A percentile compares a stretch with the other conserved stretches of the same genome.
phyloP scores from a whole-genome alignment of 345 rosid species.

The Brassica juncea region DNA sequence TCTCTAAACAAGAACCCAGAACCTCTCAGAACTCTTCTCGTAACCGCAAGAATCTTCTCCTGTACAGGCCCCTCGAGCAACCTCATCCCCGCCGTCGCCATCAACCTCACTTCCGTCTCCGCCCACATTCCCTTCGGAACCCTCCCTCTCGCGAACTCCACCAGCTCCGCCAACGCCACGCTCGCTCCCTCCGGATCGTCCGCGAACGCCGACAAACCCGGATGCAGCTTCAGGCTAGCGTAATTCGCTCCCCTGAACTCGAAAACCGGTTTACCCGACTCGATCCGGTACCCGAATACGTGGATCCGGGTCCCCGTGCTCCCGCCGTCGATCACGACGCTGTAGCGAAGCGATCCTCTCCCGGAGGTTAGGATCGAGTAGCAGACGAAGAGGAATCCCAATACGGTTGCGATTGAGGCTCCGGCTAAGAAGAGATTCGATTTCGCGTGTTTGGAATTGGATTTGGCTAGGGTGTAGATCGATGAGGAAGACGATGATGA shows the following conservation, averaged over 20 bases:
- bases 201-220: slow-evolving; percentile 76
- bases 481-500: slow-evolving; percentile 53
- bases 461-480: slow-evolving; percentile 31
- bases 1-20: slow-evolving; percentile 73
- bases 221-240: slow-evolving; percentile 68
- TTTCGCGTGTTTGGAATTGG: slow-evolving; percentile 40
- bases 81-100: slow-evolving; percentile 96
- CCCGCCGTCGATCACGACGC: slow-evolving; percentile 76
- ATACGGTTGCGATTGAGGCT: slow-evolving; percentile 26
- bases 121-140: slow-evolving; percentile 66
- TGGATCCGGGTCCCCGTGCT: slow-evolving; percentile 86
- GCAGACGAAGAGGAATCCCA: slow-evolving; percentile 42
- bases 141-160: slow-evolving; percentile 66
- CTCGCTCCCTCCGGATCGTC: slow-evolving; percentile 61
- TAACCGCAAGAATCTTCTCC: slow-evolving; percentile 53
- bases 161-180: slow-evolving; percentile 54
- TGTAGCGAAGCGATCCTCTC: slow-evolving; percentile 37
- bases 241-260: slow-evolving; percentile 54
- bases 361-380: slow-evolving; percentile 36
- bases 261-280: slow-evolving; percentile 47
- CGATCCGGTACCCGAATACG: slow-evolving; percentile 50
- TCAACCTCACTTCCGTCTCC: slow-evolving; percentile 75
- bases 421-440: slow-evolving; percentile 37
- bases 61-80: slow-evolving; percentile 58
- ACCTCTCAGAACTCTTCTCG: slow-evolving; percentile 54